phyloP scores from a whole-genome alignment of 2,329 filamentous ascomycete genomes.

The Ilyonectria destructans region DNA sequence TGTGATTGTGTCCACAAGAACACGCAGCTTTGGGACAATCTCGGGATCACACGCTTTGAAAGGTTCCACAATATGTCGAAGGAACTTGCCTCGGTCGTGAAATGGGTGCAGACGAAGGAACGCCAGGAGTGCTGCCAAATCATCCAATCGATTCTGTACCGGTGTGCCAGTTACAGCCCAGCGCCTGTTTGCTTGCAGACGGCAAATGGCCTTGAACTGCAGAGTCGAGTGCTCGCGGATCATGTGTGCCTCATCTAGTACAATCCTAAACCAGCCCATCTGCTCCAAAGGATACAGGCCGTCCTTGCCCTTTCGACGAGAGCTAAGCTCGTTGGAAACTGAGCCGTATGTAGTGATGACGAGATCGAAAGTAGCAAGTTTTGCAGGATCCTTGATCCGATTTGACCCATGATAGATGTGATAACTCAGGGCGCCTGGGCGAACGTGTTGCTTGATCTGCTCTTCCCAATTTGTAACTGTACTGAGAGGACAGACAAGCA shows the following conservation, averaged over 20 bases:
- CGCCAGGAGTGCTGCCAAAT: conserved; percentile 88
- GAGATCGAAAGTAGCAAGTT: conserved; percentile 83
- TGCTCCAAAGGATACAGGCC: conserved; percentile 79
- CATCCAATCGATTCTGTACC: conserved; percentile 93
- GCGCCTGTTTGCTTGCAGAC: conserved; percentile 83
- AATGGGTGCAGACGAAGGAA: conserved; percentile 92
- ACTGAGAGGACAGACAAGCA: conserved; percentile 91
- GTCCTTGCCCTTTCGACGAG: conserved; percentile 73
- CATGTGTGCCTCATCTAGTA: conserved; percentile 94
- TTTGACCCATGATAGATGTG: conserved; percentile 91
- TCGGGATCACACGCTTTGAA: conserved; percentile 91
- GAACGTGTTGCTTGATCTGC: conserved; percentile 88
- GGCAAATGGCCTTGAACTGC: conserved; percentile 88
- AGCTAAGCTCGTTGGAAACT: conserved; percentile 83
- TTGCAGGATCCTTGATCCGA: conserved; percentile 78
- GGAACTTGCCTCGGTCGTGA: conserved; percentile 82
- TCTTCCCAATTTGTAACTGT: conserved; percentile 96
- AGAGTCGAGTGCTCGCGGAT: conserved; percentile 89
- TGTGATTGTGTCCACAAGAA: conserved; percentile 95
- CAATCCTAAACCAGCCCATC: conserved; percentile 93
- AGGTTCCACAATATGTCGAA: conserved; percentile 84
- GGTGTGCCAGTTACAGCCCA: conserved; percentile 99
- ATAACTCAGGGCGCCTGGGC: conserved; percentile 75
- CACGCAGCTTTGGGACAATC: conserved; percentile 86
- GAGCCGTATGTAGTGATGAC: conserved; percentile 96